Conservation (phyloP, 352 stramenopile genomes). For the Pythium coloratum region DNA sequence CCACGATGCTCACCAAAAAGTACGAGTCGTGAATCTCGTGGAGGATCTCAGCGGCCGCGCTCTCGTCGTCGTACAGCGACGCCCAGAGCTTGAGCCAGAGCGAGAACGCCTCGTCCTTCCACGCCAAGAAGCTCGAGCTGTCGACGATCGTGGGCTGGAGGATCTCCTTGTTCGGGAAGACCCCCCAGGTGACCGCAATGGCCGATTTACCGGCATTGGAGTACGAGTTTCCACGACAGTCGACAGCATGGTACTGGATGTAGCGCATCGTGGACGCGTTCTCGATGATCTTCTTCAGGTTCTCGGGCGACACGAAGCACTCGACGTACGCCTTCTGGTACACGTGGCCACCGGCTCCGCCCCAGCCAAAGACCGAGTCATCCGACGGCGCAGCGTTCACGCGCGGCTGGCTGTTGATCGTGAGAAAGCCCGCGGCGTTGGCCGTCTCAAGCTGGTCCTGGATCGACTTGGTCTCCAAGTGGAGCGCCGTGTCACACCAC, state of each 20-base stretch:
- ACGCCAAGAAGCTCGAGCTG: slow-evolving; percentile 94
- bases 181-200: slow-evolving; percentile 97
- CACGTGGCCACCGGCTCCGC: slow-evolving; percentile 92
- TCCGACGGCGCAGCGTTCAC: slow-evolving; percentile 92
- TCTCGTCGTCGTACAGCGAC: slow-evolving; percentile 94
- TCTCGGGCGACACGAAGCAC: slow-evolving; percentile 96
- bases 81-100: slow-evolving; percentile 97
- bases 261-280: slow-evolving; percentile 79
- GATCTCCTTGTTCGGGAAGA: slow-evolving; percentile 97
- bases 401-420: slow-evolving; percentile 94
- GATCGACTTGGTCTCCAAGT: slow-evolving; percentile 93
- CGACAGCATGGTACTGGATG: slow-evolving; percentile 91
- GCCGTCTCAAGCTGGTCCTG: slow-evolving; percentile 64
- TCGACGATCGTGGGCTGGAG: slow-evolving; percentile 98
- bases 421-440: slow-evolving; percentile 92
- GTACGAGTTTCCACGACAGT: slow-evolving; percentile 89
- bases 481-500: slow-evolving; percentile 96
- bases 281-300: slow-evolving; percentile 91
- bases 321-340: slow-evolving; percentile 99
- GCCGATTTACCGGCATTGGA: slow-evolving; percentile 89
- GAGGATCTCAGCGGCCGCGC: slow-evolving; percentile 89
- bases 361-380: slow-evolving; percentile 96
- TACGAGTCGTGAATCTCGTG: slow-evolving; percentile 96
- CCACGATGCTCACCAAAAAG: slow-evolving; percentile 98
- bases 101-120: slow-evolving; percentile 97